A percentile compares a stretch with the other conserved stretches of the same genome.
Evolutionary conservation across 2,329 filamentous ascomycete species (phyloP).

Genomic region (Neofusicoccum sp.): DNA sequence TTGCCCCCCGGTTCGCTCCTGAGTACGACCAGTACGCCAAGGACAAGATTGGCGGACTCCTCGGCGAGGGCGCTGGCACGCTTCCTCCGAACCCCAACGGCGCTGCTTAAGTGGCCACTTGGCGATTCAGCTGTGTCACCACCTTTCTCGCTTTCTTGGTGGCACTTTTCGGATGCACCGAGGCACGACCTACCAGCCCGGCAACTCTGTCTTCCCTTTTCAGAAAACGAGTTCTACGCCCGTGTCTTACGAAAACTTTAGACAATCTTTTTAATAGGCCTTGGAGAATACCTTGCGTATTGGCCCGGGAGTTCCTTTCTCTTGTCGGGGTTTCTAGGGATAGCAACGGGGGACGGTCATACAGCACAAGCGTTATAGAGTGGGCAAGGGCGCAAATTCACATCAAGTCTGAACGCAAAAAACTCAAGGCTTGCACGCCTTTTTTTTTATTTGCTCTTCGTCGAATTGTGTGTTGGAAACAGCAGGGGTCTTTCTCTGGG

Average conservation of each 20-base stretch:
- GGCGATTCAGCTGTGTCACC: neutral
- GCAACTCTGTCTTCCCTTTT: neutral
- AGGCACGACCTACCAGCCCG: neutral
- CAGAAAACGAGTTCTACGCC: constrained; percentile 8
- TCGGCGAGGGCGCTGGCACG: constrained; percentile 28
- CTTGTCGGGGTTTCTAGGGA: constrained; percentile 10
- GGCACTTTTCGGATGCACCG: neutral
- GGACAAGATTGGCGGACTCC: constrained; percentile 36
- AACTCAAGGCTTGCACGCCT: neutral
- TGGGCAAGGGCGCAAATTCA: constrained; percentile 11
- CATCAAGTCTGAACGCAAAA: constrained; percentile 9
- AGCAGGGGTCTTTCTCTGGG: constrained; percentile 8
- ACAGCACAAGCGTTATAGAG: constrained; percentile 12
- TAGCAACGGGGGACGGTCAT: constrained; percentile 8
- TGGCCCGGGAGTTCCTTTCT: constrained; percentile 6
- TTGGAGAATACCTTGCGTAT: constrained; percentile 8
- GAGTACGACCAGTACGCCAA: constrained; percentile 35
- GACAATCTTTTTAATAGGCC: constrained; percentile 13
- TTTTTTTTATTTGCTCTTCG: neutral
- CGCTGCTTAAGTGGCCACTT: constrained; percentile 5
- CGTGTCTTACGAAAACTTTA: constrained; percentile 14
- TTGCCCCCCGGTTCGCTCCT: constrained; percentile 40
- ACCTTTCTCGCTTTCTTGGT: neutral
- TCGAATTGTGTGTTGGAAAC: neutral
- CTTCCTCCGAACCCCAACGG: constrained; percentile 14